Base-by-base conservation (phyloP, 2,329 filamentous ascomycete species). In the Alternaria solani region DNA sequence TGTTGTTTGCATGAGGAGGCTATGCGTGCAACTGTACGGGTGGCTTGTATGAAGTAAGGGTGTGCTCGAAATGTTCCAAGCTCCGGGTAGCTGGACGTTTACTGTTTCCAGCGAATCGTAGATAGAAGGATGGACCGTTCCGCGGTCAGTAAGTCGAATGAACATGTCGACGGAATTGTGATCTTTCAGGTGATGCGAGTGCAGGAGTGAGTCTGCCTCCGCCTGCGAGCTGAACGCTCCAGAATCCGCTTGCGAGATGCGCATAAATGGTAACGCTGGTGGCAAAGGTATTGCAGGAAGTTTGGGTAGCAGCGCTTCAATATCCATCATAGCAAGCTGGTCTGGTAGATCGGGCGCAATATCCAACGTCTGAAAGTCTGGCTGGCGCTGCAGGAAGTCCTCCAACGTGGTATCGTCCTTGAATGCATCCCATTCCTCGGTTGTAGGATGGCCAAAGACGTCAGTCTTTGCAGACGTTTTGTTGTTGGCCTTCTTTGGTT, bases 91-190 rank as follows among this genome's bases (percentile, higher is more conserved):
- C 59, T 81, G 76, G 62, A 93, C 89, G 12, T 80, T 85, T 4
- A 93, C 92, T 59, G 96, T 89, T 61, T 91, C 85, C 69, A 96
- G 92, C 6, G 91, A 94, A 75, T 96, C 91, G 75, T 94, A 94
- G 48, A 96, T 92, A 67, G 89, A 92, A 18, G 96, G 82, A 73
- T 94, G 90, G 12, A 96, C 83, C 18, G 82, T 85, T 8, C 91
- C 91, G 64, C 92, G 86, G 57, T 86, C 85, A 4, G 89, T 91
- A 5, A 91, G 91, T 2, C 91, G 86, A 5, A 94, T 81, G 81
- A 96, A 88, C 65, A 94, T 87, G 75, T 94, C 91, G 43, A 95
- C 89, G n/a, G 88, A 85, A 64, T 93, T 88, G 63, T 89, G 88
- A 51, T 91, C 87, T 53, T 87, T 86, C 36, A 87, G 84, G 59